A percentile compares a stretch with the other conserved stretches of the same genome.
Evolutionary conservation across 495 filamentous ascomycete genomes (phyloP).

Genomic region (Podospora australis): DNA sequence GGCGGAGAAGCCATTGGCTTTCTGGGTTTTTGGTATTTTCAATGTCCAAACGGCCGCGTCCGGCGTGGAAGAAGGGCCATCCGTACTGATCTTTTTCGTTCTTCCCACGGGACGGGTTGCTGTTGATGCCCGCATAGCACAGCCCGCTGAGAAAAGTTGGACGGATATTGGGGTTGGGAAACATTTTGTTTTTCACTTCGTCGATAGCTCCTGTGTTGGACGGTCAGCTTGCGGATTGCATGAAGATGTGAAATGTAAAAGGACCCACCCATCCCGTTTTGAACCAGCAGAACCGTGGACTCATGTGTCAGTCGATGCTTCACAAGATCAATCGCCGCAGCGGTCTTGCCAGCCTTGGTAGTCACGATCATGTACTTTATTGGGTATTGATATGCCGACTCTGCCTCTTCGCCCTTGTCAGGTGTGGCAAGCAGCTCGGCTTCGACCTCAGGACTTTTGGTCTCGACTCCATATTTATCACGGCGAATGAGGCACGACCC

Average conservation of each 20-base stretch:
- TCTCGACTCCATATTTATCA: too few relatives aligned
- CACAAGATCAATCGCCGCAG: constrained; percentile 48
- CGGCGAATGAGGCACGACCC: too few relatives aligned
- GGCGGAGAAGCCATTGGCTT: constrained; percentile 15
- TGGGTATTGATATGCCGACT: background rate
- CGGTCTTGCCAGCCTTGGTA: constrained; percentile 54
- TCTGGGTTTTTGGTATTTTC: background rate
- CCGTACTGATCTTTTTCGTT: too few relatives aligned
- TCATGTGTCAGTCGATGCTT: constrained; percentile 49
- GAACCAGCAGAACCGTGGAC: constrained; percentile 64
- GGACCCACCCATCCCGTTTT: constrained; percentile 82
- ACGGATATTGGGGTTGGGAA: constrained; percentile 50
- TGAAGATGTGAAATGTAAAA: too few relatives aligned
- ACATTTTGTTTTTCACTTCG: constrained; percentile 53
- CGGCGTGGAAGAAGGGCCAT: constrained; percentile 56
- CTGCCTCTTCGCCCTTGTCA: background rate
- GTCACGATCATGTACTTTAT: constrained; percentile 66
- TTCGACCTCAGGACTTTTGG: too few relatives aligned
- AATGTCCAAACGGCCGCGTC: constrained; percentile 51
- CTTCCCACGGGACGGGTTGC: too few relatives aligned
- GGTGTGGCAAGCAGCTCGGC: background rate
- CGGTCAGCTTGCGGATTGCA: too few relatives aligned
- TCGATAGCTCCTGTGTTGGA: constrained; percentile 47
- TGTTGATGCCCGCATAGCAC: constrained; percentile 58
- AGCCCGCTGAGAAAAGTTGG: constrained; percentile 64